Evolutionary conservation across 192 early-diverging fungal genomes (phyloP).

Genomic region (Jimgerdemannia flammicorona): DNA sequence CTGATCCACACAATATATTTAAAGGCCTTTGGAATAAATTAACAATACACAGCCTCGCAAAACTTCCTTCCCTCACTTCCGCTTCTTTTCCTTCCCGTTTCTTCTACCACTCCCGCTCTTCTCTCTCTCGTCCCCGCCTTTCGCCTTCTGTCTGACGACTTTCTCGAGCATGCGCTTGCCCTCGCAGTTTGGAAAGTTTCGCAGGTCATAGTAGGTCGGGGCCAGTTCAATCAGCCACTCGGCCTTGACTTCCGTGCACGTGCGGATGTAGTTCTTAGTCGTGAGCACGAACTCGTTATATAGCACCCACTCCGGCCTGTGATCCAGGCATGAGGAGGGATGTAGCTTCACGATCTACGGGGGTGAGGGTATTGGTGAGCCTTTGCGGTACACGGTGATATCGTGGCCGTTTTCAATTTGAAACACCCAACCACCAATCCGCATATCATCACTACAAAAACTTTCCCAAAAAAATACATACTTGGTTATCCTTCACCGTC

Average conservation of each 20-base stretch:
- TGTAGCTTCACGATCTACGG: conserved; percentile 74
- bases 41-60: too few relatives aligned
- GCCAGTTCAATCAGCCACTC: conserved; percentile 86
- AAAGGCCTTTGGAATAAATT: too few relatives aligned
- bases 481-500: conserved; percentile 95
- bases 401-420: too few relatives aligned
- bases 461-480: conserved; percentile 12
- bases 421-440: too few relatives aligned
- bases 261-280: conserved; percentile 94
- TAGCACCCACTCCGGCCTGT: conserved; percentile 97
- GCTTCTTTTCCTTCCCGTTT: too few relatives aligned
- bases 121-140: neutral
- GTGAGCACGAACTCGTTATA: conserved; percentile 99
- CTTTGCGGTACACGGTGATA: too few relatives aligned
- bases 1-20: too few relatives aligned
- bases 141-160: conserved; percentile 30
- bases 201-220: conserved; percentile 89
- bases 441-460: too few relatives aligned
- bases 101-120: neutral
- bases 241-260: conserved; percentile 80
- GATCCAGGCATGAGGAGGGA: conserved; percentile 82
- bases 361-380: too few relatives aligned
- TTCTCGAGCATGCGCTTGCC: conserved; percentile 80
- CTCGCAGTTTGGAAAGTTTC: conserved; percentile 89
- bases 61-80: too few relatives aligned